These are phyloP conservation scores for Lachancea quebecensis DNA, from an alignment of 805 yeast species.

Conservation along the genomic window DNA sequence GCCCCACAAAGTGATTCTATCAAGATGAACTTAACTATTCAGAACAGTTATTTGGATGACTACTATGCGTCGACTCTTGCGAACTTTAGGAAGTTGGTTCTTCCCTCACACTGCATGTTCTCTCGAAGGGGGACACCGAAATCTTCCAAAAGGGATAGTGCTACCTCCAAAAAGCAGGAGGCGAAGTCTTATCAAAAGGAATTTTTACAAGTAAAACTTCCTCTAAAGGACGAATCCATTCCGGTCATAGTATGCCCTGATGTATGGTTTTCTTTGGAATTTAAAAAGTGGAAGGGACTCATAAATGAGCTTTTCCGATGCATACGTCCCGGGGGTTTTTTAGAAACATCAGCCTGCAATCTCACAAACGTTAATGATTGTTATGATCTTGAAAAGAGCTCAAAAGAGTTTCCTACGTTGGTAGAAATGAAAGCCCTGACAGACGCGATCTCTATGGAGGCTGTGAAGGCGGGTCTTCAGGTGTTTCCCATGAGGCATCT, in stretches of 20 bases:
- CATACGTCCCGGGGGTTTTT: constrained; percentile 27
- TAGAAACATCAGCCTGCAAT: constrained; percentile 20
- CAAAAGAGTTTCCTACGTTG: constrained; percentile 14
- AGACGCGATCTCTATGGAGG: constrained; percentile 23
- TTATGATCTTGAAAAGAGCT: constrained; percentile 1
- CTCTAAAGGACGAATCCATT: constrained; percentile 21
- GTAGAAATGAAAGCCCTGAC: constrained; percentile 18
- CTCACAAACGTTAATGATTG: constrained; percentile 16
- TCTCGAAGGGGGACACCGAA: neutral
- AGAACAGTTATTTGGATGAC: constrained; percentile 24
- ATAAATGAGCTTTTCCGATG: constrained; percentile 24
- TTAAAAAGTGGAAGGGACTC: constrained; percentile 25
- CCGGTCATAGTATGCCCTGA: constrained; percentile 26
- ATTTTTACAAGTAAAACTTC: constrained; percentile 20
- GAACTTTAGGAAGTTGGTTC: constrained; percentile 20
- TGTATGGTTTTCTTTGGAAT: constrained; percentile 22
- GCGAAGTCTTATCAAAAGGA: constrained; percentile 18
- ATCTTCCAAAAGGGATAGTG: constrained; percentile 4
- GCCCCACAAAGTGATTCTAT: constrained; percentile 2
- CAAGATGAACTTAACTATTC: constrained; percentile 7
- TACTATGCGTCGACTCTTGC: constrained; percentile 18
- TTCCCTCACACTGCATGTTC: constrained; percentile 6
- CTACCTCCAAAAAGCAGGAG: constrained; percentile 7
- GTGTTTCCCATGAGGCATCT: constrained; percentile 25
- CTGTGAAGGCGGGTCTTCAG: constrained; percentile 23